phyloP scores from a whole-genome alignment of 1,284 basidiomycete species.

The Malassezia furfur region DNA sequence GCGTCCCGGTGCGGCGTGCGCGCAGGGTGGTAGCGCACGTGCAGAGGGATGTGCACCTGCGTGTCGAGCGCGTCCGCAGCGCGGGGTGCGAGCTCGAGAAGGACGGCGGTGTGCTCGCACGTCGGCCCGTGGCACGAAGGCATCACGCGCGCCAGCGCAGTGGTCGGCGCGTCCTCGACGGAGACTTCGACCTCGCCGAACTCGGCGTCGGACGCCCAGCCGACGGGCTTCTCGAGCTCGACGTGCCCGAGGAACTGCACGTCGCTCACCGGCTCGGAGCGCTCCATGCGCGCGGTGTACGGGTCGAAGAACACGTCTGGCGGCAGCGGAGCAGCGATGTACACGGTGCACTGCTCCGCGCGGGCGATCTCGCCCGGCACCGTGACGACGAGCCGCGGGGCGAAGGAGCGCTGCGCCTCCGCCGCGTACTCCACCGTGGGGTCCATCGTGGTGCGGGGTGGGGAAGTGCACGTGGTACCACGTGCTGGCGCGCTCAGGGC shows the following conservation, averaged over 20 bases:
- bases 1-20: neutral
- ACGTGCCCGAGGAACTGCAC: slow-evolving; percentile 1
- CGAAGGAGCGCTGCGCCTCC: slow-evolving; percentile 1
- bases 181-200: no score
- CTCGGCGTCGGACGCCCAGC: slow-evolving; percentile 1
- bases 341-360: neutral
- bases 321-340: slow-evolving; percentile 1
- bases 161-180: neutral
- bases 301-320: slow-evolving; percentile 10
- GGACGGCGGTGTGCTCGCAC: slow-evolving; percentile 15
- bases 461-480: neutral
- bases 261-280: neutral
- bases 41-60: slow-evolving; percentile 1
- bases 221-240: slow-evolving; percentile 11
- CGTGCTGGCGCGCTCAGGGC: neutral
- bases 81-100: slow-evolving; percentile 5
- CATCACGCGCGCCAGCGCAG: no score
- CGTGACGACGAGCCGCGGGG: neutral
- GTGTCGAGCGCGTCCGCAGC: neutral
- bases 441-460: neutral
- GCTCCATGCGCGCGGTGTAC: slow-evolving; percentile 7
- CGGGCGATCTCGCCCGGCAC: neutral
- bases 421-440: neutral
- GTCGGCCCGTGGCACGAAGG: neutral
- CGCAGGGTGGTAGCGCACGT: slow-evolving; percentile 11